phyloP scores from a whole-genome alignment of 163 green algal genomes.

The Scenedesmus sp. region DNA sequence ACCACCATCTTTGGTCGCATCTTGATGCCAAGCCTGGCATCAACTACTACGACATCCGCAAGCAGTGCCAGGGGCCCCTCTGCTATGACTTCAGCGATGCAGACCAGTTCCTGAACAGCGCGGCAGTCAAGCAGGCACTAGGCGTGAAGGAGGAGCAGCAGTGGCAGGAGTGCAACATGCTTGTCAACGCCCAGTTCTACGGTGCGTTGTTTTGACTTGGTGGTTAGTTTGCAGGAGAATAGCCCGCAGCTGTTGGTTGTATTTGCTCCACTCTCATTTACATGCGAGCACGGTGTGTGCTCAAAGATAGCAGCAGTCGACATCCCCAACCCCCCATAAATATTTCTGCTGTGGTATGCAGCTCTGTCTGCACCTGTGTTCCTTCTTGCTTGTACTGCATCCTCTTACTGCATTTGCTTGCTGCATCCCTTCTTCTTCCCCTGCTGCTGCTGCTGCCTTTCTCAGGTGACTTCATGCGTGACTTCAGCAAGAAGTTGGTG shows the following conservation, averaged over 20 bases:
- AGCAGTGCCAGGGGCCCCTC: slow-evolving; percentile 80
- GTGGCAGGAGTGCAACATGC: slow-evolving; percentile 62
- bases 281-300: too few species aligned
- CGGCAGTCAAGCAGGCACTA: slow-evolving; percentile 68
- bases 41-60: slow-evolving; percentile 94
- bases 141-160: slow-evolving; percentile 72
- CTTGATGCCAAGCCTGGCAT: slow-evolving; percentile 72
- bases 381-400: background rate
- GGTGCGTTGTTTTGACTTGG: background rate
- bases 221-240: background rate
- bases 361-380: too few species aligned
- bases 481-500: slow-evolving; percentile 51
- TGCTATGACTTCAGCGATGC: slow-evolving; percentile 84
- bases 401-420: slow-evolving; percentile 67
- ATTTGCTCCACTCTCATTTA: too few species aligned
- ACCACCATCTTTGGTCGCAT: slow-evolving; percentile 72
- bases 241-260: too few species aligned
- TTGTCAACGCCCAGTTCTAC: slow-evolving; percentile 56
- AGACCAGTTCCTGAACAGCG: slow-evolving; percentile 60
- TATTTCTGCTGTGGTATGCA: too few species aligned
- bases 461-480: slow-evolving; percentile 57
- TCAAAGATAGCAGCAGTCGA: too few species aligned
- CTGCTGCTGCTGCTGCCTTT: slow-evolving; percentile 59
- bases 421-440: slow-evolving; percentile 71
- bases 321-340: too few species aligned